These are phyloP conservation scores for Vaccinium vitisidaea DNA, from an alignment of 148 eudicot genomes.

Conservation along the genomic window DNA sequence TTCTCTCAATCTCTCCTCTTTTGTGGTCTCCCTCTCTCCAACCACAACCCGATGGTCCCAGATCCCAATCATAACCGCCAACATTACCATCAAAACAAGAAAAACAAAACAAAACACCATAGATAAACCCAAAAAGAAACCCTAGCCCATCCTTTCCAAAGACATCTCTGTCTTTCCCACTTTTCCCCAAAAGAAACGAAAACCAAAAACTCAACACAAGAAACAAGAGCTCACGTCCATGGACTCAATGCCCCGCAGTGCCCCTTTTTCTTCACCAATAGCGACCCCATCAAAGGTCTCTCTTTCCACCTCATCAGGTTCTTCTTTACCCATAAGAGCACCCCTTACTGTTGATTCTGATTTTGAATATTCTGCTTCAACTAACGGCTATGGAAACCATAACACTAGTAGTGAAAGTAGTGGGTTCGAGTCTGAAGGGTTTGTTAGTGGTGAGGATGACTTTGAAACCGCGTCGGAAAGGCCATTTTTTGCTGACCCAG, in stretches of 20 bases:
- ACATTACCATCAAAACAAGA: background rate
- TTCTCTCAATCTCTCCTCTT: background rate
- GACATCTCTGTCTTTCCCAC: background rate
- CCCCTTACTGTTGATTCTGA: slow-evolving; percentile 57
- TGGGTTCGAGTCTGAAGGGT: slow-evolving; percentile 39
- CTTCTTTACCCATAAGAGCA: slow-evolving; percentile 49
- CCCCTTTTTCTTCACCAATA: slow-evolving; percentile 24
- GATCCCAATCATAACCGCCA: slow-evolving; percentile 10
- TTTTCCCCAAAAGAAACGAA: background rate
- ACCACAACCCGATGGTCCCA: background rate
- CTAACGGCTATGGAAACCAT: slow-evolving; percentile 17
- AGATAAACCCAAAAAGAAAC: slow-evolving; percentile 31
- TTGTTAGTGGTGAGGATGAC: slow-evolving; percentile 38
- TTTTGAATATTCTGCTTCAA: slow-evolving; percentile 29
- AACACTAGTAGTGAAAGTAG: slow-evolving; percentile 27
- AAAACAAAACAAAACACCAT: slow-evolving; percentile 16
- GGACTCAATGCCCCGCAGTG: slow-evolving; percentile 23
- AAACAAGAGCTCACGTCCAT: slow-evolving; percentile 17
- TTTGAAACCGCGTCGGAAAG: slow-evolving; percentile 26
- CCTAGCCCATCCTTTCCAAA: slow-evolving; percentile 29
- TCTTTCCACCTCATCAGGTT: slow-evolving; percentile 19
- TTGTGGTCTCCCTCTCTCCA: background rate
- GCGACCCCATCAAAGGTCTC: slow-evolving; percentile 3
- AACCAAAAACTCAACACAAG: background rate
- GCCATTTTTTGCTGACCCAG: slow-evolving; percentile 25